These are phyloP conservation scores for Cutaneotrichosporon cutaneum DNA, from an alignment of 1,284 basidiomycete genomes.

Conservation along the genomic window DNA sequence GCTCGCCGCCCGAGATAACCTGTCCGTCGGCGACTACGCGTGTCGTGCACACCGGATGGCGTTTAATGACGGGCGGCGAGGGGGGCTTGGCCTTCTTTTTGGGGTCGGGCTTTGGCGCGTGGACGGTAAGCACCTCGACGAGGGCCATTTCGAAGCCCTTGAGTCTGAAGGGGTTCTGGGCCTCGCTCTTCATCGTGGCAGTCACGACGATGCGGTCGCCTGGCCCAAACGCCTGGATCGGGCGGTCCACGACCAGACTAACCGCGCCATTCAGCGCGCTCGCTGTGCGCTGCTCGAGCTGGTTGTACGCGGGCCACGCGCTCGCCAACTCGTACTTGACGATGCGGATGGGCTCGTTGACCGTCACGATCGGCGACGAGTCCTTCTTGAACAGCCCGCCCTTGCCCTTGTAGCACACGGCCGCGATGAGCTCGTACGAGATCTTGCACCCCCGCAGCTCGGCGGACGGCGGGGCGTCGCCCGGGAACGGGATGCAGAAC, in stretches of 20 bases:
- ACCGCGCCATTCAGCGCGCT: slow-evolving; percentile 61
- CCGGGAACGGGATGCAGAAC: slow-evolving; percentile 79
- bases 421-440: slow-evolving; percentile 79
- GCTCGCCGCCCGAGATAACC: slow-evolving; percentile 67
- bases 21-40: slow-evolving; percentile 57
- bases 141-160: slow-evolving; percentile 77
- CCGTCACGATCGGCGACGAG: slow-evolving; percentile 62
- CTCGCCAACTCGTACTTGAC: slow-evolving; percentile 87
- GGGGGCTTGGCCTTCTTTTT: slow-evolving; percentile 58
- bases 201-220: slow-evolving; percentile 72
- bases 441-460: slow-evolving; percentile 64
- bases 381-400: slow-evolving; percentile 71
- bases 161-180: slow-evolving; percentile 60
- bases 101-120: slow-evolving; percentile 39
- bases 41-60: slow-evolving; percentile 4
- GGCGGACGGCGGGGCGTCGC: slow-evolving; percentile 76
- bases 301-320: slow-evolving; percentile 81
- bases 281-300: slow-evolving; percentile 69
- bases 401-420: slow-evolving; percentile 76
- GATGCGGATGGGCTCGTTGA: slow-evolving; percentile 68
- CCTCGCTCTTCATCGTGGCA: slow-evolving; percentile 61
- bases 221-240: slow-evolving; percentile 73
- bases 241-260: slow-evolving; percentile 66
- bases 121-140: slow-evolving; percentile 63
- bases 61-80: slow-evolving; percentile 60